Evolutionary conservation across 2,329 filamentous ascomycete species (phyloP).

Genomic region (Xylaria sp.): DNA sequence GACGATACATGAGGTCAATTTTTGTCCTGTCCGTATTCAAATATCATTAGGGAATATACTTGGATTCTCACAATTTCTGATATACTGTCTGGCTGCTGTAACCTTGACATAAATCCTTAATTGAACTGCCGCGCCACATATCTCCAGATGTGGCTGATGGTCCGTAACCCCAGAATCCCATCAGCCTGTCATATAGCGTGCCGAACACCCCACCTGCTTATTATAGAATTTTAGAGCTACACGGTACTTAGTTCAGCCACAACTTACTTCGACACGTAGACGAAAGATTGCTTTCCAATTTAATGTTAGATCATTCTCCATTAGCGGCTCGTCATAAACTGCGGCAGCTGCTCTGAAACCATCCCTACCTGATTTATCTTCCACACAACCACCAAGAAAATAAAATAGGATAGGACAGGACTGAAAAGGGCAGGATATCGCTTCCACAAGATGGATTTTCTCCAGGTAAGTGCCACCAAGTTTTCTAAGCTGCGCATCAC

Average conservation of each 20-base stretch:
- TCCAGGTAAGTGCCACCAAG: conserved; percentile 47
- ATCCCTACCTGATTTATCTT: conserved; percentile 6
- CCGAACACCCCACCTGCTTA: conserved; percentile 9
- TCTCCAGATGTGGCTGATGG: neutral
- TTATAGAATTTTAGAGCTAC: neutral
- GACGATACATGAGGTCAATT: neutral
- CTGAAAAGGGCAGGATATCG: conserved; percentile 15
- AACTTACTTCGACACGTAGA: conserved; percentile 33
- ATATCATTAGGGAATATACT: neutral
- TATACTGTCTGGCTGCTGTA: neutral
- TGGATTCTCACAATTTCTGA: neutral
- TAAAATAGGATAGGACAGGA: conserved; percentile 1
- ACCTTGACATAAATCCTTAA: neutral
- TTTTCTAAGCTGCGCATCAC: neutral
- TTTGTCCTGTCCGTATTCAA: neutral
- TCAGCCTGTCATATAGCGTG: neutral
- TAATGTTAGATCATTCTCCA: conserved; percentile 21
- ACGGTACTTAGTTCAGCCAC: conserved; percentile 18
- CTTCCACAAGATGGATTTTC: conserved; percentile 49
- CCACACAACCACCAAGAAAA: conserved; percentile 34
- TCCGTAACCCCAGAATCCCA: neutral
- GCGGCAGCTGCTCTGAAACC: conserved; percentile 37
- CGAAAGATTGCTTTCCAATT: conserved; percentile 42
- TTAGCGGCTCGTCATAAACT: conserved; percentile 33
- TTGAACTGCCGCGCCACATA: neutral